Conservation (phyloP, 163 green algal species). For the Chlamydomonas reinhardtii region DNA sequence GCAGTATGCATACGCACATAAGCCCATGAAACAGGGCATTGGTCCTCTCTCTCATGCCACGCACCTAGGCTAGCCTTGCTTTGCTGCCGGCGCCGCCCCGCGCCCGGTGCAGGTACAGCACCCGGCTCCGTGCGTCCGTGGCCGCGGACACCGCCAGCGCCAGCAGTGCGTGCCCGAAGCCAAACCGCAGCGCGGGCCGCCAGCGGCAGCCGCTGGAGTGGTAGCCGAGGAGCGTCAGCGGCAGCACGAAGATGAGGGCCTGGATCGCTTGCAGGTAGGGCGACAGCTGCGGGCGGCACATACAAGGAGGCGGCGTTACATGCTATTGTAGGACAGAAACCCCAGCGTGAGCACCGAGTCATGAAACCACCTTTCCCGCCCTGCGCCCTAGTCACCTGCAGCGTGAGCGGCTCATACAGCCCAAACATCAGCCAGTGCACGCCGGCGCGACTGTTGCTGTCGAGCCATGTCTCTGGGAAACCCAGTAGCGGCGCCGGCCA, state of each 20-base stretch:
- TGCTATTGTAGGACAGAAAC: no score
- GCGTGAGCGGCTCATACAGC: conserved; percentile 12
- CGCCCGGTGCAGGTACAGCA: neutral
- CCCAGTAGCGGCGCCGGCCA: neutral
- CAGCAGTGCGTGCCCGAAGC: neutral
- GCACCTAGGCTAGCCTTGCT: no score
- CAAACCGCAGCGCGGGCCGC: neutral
- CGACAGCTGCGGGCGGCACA: neutral
- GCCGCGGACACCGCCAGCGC: neutral
- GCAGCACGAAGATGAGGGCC: neutral
- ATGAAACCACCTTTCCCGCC: no score
- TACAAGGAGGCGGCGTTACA: no score
- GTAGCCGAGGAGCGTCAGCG: neutral
- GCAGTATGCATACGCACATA: no score
- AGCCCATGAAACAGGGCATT: no score
- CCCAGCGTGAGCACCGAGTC: no score
- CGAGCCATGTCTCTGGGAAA: neutral
- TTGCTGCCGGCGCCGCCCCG: no score
- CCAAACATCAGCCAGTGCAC: neutral
- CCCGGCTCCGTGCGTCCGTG: neutral
- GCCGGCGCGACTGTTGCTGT: neutral
- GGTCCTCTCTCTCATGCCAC: no score
- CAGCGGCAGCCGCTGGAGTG: conserved; percentile 4
- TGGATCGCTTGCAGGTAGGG: neutral
- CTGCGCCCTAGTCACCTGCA: no score